Evolutionary conservation across 1,284 basidiomycete genomes (phyloP).

Genomic region (Moesziomyces sp.): DNA sequence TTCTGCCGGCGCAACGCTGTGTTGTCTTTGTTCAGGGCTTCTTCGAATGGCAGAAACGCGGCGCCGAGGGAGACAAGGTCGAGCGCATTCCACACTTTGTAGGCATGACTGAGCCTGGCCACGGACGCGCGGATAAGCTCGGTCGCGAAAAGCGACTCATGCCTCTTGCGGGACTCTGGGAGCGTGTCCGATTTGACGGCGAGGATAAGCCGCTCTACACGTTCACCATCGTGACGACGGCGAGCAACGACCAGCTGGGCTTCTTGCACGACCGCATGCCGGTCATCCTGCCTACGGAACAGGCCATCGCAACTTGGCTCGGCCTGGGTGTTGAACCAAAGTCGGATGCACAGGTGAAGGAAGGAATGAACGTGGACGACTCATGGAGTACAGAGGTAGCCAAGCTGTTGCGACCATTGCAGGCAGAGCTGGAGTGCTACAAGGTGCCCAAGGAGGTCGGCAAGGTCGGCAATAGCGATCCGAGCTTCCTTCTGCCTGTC

Average conservation of each 20-base stretch:
- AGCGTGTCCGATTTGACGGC: slow-evolving; percentile 74
- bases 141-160: slow-evolving; percentile 76
- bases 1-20: slow-evolving; percentile 53
- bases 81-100: slow-evolving; percentile 75
- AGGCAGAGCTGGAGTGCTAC: slow-evolving; percentile 78
- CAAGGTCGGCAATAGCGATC: slow-evolving; percentile 84
- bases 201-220: slow-evolving; percentile 76
- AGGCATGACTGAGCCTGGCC: slow-evolving; percentile 76
- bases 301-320: slow-evolving; percentile 80
- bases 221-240: slow-evolving; percentile 88
- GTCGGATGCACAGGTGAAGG: slow-evolving; percentile 17
- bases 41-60: slow-evolving; percentile 59
- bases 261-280: slow-evolving; percentile 87
- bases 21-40: slow-evolving; percentile 65
- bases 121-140: slow-evolving; percentile 75
- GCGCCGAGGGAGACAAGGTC: slow-evolving; percentile 23
- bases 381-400: slow-evolving; percentile 71
- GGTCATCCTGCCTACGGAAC: slow-evolving; percentile 77
- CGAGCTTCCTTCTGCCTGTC: slow-evolving; percentile 84
- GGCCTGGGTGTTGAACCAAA: slow-evolving; percentile 71
- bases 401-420: slow-evolving; percentile 77
- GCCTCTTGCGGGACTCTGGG: slow-evolving; percentile 89
- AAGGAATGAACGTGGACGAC: slow-evolving; percentile 26
- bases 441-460: slow-evolving; percentile 89
- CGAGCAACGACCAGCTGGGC: slow-evolving; percentile 66